Percentiles rank a stretch among this genome's conserved stretches.
These are phyloP conservation scores for Thinopyrum elongatum DNA, from an alignment of 176 grass and related monocot species.

Conservation along the genomic window DNA sequence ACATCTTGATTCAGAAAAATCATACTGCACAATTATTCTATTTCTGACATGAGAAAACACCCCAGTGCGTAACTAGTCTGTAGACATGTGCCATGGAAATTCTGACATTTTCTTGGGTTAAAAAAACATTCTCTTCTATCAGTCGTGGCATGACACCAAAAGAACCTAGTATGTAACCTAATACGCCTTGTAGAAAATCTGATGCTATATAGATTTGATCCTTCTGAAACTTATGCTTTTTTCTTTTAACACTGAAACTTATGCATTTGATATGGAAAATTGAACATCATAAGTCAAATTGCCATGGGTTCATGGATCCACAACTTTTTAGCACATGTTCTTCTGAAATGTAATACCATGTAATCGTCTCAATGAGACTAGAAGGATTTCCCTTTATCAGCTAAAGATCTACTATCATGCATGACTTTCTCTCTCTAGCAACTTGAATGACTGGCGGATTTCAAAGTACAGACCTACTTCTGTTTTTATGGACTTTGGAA, in stretches of 20 bases:
- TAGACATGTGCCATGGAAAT: background rate
- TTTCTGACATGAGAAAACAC: background rate
- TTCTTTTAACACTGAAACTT: background rate
- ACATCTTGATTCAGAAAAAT: background rate
- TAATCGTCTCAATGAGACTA: background rate
- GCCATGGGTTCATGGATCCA: background rate
- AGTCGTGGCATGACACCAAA: background rate
- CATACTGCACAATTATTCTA: background rate
- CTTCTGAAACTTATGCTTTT: background rate
- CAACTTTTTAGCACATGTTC: background rate
- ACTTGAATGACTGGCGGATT: conserved; percentile 9
- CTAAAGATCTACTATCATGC: background rate
- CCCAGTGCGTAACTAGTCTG: background rate
- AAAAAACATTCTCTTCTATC: background rate
- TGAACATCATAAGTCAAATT: background rate
- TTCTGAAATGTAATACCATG: background rate
- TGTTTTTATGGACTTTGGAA: background rate
- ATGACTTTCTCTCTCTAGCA: background rate
- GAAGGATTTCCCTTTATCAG: background rate
- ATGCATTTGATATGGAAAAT: background rate
- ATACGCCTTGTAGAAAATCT: background rate
- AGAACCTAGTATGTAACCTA: background rate
- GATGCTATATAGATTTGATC: background rate
- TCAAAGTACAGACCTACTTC: background rate
- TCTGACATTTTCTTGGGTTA: background rate